Base-by-base conservation (phyloP, 2,329 filamentous ascomycete species). In the Lachnellula subtilissima region DNA sequence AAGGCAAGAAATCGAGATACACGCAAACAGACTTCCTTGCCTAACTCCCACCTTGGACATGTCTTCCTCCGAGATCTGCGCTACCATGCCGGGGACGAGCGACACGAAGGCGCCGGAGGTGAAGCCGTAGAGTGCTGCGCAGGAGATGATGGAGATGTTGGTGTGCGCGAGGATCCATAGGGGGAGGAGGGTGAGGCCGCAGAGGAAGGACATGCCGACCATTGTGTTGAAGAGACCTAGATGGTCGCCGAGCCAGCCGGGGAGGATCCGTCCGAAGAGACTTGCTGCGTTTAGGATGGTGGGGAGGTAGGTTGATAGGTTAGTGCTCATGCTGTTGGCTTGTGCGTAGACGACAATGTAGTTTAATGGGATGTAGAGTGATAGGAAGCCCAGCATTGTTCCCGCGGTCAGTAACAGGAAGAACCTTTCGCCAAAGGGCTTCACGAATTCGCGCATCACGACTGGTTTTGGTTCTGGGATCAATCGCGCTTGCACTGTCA, bases 61-160 rank as follows among this genome's bases (percentile, higher is more conserved):
- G 0, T 80, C 80, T 40, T 22, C 3, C 22, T 22, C 22, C 22
- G 22, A 22, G 22, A 22, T 22, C 22, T 22, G 22, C 22, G 22
- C 22, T 22, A 22, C 22, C 22, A 22, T 22, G 22, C 22, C 22
- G 22, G 22, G 22, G 2, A 22, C 22, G 22, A 22, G 22, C 22
- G 22, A 22, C 22, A 88, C 79, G 61, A 84, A 87, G 2, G 80
- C 81, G 15, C 87, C 87, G 0, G 81, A 84, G 19, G 77, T 76
- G 66, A 89, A 88, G 17, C 87, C 87, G 61, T 86, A 89, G 11
- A 87, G 69, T n/a, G 78, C 74, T 5, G 80, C 76, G 66, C 87
- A 89, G 25, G 82, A 74, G 50, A 88, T 77, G 56, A 86, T 80
- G 2, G 80, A 77, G 0, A 77, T 77, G 25, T 54, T 69, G 2